phyloP scores from a whole-genome alignment of 306 rosid genomes.

The Casuarina cunninghamiana region DNA sequence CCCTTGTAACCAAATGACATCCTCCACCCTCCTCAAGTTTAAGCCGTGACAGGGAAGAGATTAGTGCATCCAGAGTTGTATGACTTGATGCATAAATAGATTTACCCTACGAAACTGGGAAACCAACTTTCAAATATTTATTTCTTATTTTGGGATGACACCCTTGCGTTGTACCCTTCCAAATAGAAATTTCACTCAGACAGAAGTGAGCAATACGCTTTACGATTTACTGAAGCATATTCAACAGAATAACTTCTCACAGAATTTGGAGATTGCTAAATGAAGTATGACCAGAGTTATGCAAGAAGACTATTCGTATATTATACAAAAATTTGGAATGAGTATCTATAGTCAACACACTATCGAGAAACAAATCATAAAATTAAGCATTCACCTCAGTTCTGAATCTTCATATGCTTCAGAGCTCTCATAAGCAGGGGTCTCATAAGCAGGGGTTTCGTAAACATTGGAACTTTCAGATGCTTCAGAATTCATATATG shows the following conservation, averaged over 20 bases:
- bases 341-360: not conserved
- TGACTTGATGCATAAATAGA: not conserved
- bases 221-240: not conserved
- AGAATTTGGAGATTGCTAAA: not conserved
- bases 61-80: too few species aligned
- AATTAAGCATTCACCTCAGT: slow-evolving; percentile 41
- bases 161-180: not conserved
- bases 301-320: not conserved
- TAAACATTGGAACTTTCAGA: slow-evolving; percentile 24
- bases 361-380: slow-evolving; percentile 5
- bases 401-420: slow-evolving; percentile 50
- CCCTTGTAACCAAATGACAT: too few species aligned
- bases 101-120: not conserved
- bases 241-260: not conserved
- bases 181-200: not conserved
- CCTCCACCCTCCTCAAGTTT: too few species aligned
- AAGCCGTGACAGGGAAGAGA: too few species aligned
- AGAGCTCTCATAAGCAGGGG: slow-evolving; percentile 34
- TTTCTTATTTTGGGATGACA: not conserved
- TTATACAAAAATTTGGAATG: slow-evolving; percentile 8
- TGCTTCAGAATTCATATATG: slow-evolving; percentile 25
- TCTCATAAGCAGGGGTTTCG: slow-evolving; percentile 34
- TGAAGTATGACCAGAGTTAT: not conserved
- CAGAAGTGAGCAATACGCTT: not conserved
- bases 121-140: not conserved